phyloP scores from a whole-genome alignment of 2,329 filamentous ascomycete species.

The Pseudocercospora cruenta region DNA sequence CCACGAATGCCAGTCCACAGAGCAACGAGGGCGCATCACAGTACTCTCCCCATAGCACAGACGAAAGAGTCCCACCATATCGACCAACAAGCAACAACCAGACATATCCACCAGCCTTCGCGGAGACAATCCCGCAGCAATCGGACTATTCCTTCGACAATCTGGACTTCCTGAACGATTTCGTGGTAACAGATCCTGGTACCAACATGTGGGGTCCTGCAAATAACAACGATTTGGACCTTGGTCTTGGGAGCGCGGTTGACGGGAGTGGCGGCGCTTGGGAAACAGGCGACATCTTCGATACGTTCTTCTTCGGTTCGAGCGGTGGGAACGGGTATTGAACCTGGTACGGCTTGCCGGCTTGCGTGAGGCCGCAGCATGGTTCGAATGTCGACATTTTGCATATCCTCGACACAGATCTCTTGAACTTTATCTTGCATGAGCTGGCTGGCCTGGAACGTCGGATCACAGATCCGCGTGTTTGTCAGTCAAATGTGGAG shows the following conservation, averaged over 20 bases:
- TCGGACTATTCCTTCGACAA: slow-evolving; percentile 45
- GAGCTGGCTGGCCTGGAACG: not conserved
- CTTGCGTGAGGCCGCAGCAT: not conserved
- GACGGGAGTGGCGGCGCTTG: slow-evolving; percentile 51
- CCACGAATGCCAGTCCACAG: slow-evolving; percentile 26
- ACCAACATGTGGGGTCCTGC: slow-evolving; percentile 22
- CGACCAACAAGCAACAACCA: slow-evolving; percentile 23
- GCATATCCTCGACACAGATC: not conserved
- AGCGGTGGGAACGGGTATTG: slow-evolving; percentile 20
- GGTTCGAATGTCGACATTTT: not conserved
- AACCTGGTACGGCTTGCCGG: not conserved
- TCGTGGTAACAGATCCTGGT: slow-evolving; percentile 50
- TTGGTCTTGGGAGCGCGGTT: slow-evolving; percentile 54
- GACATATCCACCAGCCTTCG: slow-evolving; percentile 19
- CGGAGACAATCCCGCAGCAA: slow-evolving; percentile 19
- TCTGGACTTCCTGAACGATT: slow-evolving; percentile 60
- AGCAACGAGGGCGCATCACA: slow-evolving; percentile 19
- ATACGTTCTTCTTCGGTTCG: slow-evolving; percentile 72
- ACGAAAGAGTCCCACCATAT: slow-evolving; percentile 25
- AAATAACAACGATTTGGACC: slow-evolving; percentile 52
- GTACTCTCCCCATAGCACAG: not conserved
- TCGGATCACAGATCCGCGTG: no score
- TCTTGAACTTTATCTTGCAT: not conserved
- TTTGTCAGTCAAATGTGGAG: no score
- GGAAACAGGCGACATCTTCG: slow-evolving; percentile 63